These are phyloP conservation scores for Phytophthora syringae DNA, from an alignment of 352 stramenopile species.

Conservation along the genomic window DNA sequence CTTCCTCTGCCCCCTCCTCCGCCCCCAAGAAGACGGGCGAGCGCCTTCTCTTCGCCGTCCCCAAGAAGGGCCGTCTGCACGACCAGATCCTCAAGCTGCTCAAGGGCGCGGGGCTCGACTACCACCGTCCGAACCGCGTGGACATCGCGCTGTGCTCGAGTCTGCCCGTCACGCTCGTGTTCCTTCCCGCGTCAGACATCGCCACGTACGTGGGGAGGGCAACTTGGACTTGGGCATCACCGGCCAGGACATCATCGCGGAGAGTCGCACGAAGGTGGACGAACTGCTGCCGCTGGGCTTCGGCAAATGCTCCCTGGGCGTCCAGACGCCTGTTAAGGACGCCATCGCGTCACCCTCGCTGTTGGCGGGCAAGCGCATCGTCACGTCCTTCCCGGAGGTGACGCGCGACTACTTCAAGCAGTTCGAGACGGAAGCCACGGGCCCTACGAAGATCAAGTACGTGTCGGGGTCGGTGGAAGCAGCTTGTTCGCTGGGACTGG, in stretches of 20 bases:
- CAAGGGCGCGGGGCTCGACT: conserved; percentile 96
- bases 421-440: conserved; percentile 74
- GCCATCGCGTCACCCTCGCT: conserved; percentile 79
- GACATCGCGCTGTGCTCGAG: conserved; percentile 94
- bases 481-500: conserved; percentile 96
- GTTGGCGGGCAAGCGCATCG: conserved; percentile 96
- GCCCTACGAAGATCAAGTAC: conserved; percentile 93
- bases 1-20: conserved; percentile 2
- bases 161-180: conserved; percentile 97
- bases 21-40: conserved; percentile 46
- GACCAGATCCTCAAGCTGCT: conserved; percentile 97
- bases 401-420: conserved; percentile 95
- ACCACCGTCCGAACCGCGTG: conserved; percentile 91
- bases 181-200: conserved; percentile 97
- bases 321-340: conserved; percentile 94
- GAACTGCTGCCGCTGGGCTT: conserved; percentile 96
- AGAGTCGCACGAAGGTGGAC: conserved; percentile 91
- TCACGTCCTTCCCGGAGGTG: conserved; percentile 96
- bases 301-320: conserved; percentile 95
- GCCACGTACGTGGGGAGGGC: conserved; percentile 98
- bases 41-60: conserved; percentile 93
- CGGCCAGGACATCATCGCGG: conserved; percentile 94
- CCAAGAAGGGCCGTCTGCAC: conserved; percentile 98
- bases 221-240: conserved; percentile 99
- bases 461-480: conserved; percentile 98